These are phyloP conservation scores for Chaetomiaceae sp. DNA, from an alignment of 2,329 filamentous ascomycete species.

Conservation along the genomic window DNA sequence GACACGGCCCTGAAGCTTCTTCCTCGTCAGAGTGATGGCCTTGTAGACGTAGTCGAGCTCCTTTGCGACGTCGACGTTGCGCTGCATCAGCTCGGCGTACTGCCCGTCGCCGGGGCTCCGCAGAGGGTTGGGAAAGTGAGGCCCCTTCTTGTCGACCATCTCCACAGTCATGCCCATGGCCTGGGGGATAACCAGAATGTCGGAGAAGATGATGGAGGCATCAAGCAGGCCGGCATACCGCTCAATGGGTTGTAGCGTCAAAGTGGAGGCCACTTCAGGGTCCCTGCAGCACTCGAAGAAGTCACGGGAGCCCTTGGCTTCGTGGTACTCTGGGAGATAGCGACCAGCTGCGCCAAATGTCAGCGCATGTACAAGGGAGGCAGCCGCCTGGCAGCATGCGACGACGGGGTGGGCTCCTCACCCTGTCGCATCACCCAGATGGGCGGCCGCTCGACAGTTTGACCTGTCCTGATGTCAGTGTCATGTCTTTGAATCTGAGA, in stretches of 20 bases:
- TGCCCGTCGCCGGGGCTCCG: slow-evolving; percentile 75
- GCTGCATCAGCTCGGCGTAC: slow-evolving; percentile 71
- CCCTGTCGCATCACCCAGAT: slow-evolving; percentile 99
- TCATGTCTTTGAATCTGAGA: too few species aligned
- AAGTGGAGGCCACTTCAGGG: slow-evolving; percentile 85
- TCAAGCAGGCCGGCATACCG: slow-evolving; percentile 88
- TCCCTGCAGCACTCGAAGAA: slow-evolving; percentile 97
- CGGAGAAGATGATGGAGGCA: slow-evolving; percentile 97
- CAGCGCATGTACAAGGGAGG: slow-evolving; percentile 16
- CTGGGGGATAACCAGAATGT: slow-evolving; percentile 96
- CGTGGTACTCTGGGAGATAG: slow-evolving; percentile 96
- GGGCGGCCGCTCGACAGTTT: slow-evolving; percentile 86
- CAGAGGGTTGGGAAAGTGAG: slow-evolving; percentile 86
- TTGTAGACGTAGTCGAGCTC: slow-evolving; percentile 94
- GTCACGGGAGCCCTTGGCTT: slow-evolving; percentile 84
- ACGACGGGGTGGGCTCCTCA: slow-evolving; percentile 33
- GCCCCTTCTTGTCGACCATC: slow-evolving; percentile 97
- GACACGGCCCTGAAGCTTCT: slow-evolving; percentile 82
- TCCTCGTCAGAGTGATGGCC: slow-evolving; percentile 84
- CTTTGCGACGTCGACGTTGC: slow-evolving; percentile 75
- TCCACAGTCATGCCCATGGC: slow-evolving; percentile 98
- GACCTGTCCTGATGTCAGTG: slow-evolving; percentile 50
- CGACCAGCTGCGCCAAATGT: slow-evolving; percentile 64
- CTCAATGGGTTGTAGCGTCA: slow-evolving; percentile 93
- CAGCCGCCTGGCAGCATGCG: not conserved